Conservation (phyloP, 805 yeast genomes). For the Wickerhamomyces canadensis region DNA sequence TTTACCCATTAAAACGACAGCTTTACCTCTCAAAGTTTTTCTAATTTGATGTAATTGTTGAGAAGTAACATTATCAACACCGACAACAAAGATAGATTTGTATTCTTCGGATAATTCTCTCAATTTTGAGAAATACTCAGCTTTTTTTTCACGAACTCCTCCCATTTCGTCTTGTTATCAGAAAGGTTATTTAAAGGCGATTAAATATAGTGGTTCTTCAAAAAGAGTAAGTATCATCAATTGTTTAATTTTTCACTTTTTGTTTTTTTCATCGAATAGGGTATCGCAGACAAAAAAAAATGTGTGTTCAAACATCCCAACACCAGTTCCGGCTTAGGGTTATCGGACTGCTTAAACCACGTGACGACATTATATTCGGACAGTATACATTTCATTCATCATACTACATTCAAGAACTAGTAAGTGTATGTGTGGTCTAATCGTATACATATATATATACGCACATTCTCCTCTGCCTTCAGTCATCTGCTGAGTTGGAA, state of each 20-base stretch:
- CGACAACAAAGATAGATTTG: conserved; percentile 98
- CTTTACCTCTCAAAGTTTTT: conserved; percentile 91
- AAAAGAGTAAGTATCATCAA: background rate
- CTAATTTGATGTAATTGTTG: conserved; percentile 99
- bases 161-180: conserved; percentile 91
- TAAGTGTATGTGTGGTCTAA: no score
- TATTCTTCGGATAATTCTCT: conserved; percentile 92
- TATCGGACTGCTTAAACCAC: no score
- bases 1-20: conserved; percentile 98
- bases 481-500: conserved; percentile 1
- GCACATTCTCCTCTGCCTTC: background rate
- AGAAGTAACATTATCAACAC: conserved; percentile 99
- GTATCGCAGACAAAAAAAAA: no score
- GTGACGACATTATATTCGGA: no score
- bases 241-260: background rate
- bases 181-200: conserved; percentile 94
- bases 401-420: no score
- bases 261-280: no score
- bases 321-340: no score
- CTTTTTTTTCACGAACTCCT: conserved; percentile 98
- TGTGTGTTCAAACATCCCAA: no score
- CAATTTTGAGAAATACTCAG: conserved; percentile 90
- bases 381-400: no score
- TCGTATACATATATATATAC: background rate
- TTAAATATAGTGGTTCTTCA: background rate